These are phyloP conservation scores for Penicillium sp. DNA, from an alignment of 2,329 filamentous ascomycete genomes.

Conservation along the genomic window DNA sequence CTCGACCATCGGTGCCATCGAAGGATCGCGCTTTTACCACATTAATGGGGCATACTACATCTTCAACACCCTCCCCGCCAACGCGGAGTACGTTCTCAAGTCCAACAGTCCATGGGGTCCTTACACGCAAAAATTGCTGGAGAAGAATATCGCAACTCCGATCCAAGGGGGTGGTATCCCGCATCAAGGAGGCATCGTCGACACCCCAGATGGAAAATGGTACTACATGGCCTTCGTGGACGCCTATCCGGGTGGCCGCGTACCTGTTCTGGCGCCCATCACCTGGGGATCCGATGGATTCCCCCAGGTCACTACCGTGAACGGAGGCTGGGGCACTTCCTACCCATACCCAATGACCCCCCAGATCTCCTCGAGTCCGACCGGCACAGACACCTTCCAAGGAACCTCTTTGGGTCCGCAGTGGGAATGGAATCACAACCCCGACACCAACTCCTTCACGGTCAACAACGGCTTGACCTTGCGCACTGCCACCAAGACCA, in stretches of 20 bases:
- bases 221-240: conserved; percentile 55
- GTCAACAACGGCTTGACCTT: conserved; percentile 45
- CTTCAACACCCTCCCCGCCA: conserved; percentile 44
- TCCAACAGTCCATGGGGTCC: conserved; percentile 48
- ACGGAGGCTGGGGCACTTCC: conserved; percentile 45
- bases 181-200: conserved; percentile 53
- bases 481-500: conserved; percentile 47
- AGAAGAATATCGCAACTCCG: conserved; percentile 40
- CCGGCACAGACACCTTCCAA: conserved; percentile 44
- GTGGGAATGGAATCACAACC: conserved; percentile 61
- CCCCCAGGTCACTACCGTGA: conserved; percentile 40
- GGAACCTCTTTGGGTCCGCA: conserved; percentile 39
- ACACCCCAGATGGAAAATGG: conserved; percentile 50
- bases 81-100: conserved; percentile 47
- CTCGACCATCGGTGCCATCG: conserved; percentile 38
- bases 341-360: conserved; percentile 27
- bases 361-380: conserved; percentile 22
- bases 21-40: conserved; percentile 54
- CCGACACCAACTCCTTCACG: conserved; percentile 44
- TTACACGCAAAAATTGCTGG: conserved; percentile 44
- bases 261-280: conserved; percentile 53
- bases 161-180: conserved; percentile 43
- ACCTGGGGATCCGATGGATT: conserved; percentile 50
- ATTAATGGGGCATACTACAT: conserved; percentile 53
- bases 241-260: conserved; percentile 51